A percentile compares a stretch with the other conserved stretches of the same genome.
Evolutionary conservation across 1,284 basidiomycete species (phyloP).

Genomic region (Gastroboletus turbinatus): DNA sequence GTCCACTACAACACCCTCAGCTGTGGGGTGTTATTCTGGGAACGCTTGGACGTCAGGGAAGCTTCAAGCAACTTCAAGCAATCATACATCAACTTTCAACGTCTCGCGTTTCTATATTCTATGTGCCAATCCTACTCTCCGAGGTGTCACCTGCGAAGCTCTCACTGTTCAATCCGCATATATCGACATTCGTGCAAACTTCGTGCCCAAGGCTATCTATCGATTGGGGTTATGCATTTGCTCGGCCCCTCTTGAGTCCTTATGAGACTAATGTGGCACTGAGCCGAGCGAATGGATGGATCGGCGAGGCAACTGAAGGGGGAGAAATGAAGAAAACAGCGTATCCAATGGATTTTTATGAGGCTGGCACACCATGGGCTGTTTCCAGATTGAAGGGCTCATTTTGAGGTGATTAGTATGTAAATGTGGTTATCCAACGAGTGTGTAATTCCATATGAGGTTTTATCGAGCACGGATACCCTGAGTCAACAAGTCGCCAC

Average conservation of each 20-base stretch:
- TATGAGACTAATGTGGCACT: conserved; percentile 93
- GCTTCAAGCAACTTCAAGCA: conserved; percentile 85
- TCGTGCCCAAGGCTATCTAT: conserved; percentile 95
- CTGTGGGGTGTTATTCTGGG: conserved; percentile 95
- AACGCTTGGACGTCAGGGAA: conserved; percentile 94
- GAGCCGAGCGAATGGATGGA: conserved; percentile 70
- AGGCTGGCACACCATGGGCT: conserved; percentile 75
- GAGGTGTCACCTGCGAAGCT: conserved; percentile 96
- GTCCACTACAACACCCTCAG: conserved; percentile 2
- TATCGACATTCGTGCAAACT: conserved; percentile 92
- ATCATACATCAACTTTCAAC: conserved; percentile 68
- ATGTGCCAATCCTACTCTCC: conserved; percentile 89
- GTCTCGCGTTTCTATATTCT: conserved; percentile 61
- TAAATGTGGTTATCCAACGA: background rate
- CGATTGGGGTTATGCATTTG: conserved; percentile 98
- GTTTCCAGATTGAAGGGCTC: conserved; percentile 50
- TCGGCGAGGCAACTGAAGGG: conserved; percentile 39
- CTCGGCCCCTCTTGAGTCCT: conserved; percentile 85
- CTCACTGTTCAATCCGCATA: conserved; percentile 75
- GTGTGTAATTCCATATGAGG: background rate
- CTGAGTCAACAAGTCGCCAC: background rate
- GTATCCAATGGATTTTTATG: conserved; percentile 98
- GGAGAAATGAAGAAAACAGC: conserved; percentile 37
- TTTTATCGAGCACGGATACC: no score
- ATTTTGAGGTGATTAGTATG: conserved; percentile 15